Percentiles rank a stretch among this genome's conserved stretches.
Evolutionary conservation across 129 eudicot genomes (phyloP).

Genomic region (Arctium minus): DNA sequence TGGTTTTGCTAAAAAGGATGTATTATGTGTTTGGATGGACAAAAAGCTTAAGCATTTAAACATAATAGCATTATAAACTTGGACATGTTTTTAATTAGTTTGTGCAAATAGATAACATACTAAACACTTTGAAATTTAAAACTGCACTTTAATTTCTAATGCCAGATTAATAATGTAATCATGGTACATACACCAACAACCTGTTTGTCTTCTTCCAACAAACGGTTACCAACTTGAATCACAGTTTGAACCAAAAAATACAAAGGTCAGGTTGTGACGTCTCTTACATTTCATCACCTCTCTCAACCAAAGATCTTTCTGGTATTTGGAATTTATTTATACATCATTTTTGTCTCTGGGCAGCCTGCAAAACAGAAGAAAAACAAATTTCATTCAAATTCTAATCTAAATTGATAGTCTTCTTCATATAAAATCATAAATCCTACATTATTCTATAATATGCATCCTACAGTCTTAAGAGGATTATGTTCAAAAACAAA

Average conservation of each 20-base stretch:
- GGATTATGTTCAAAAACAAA: not conserved
- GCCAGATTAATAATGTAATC: not conserved
- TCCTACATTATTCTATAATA: not conserved
- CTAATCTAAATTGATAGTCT: not conserved
- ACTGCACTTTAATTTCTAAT: not conserved
- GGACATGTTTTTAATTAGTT: too few relatives aligned
- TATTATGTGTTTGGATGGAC: too few relatives aligned
- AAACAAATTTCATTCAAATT: not conserved
- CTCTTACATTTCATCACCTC: too few relatives aligned
- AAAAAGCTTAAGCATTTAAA: too few relatives aligned
- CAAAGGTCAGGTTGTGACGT: too few relatives aligned
- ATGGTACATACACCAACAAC: not conserved
- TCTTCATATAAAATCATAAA: not conserved
- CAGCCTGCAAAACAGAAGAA: conserved; percentile 38
- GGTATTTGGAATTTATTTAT: not conserved
- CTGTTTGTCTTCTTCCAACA: not conserved
- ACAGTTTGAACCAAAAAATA: too few relatives aligned
- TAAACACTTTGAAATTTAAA: too few relatives aligned
- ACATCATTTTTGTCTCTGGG: conserved; percentile 44
- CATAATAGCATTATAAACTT: not conserved
- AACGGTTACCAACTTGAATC: not conserved
- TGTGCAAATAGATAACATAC: not conserved
- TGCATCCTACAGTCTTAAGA: too few relatives aligned
- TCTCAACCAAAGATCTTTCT: too few relatives aligned
- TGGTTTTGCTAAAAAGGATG: too few relatives aligned